These are phyloP conservation scores for Ceratocystiopsis sp. DNA, from an alignment of 2,329 filamentous ascomycete genomes.

Conservation along the genomic window DNA sequence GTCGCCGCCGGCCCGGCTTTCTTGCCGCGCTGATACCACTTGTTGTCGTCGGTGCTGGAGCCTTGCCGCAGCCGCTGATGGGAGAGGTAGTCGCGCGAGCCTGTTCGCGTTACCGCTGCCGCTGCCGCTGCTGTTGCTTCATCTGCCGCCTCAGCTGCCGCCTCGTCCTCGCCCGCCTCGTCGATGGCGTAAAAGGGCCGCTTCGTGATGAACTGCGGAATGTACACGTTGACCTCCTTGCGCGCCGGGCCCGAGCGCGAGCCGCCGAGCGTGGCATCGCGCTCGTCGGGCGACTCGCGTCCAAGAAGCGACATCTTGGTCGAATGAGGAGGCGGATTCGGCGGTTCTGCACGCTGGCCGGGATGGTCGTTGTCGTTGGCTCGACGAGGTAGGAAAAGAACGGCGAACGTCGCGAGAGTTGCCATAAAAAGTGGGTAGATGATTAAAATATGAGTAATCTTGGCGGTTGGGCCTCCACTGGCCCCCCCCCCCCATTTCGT, in stretches of 20 bases:
- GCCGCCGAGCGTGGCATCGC: constrained; percentile 9
- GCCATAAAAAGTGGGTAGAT: too few relatives aligned
- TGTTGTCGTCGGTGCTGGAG: constrained; percentile 53
- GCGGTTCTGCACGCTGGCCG: too few relatives aligned
- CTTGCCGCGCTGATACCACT: constrained; percentile 88
- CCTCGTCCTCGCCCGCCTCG: constrained; percentile 24
- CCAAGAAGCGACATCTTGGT: constrained; percentile 9
- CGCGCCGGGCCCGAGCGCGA: constrained; percentile 7
- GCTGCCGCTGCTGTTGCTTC: background rate
- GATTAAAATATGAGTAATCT: too few relatives aligned
- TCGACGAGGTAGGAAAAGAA: too few relatives aligned
- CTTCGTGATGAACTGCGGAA: constrained; percentile 93
- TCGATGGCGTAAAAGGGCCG: constrained; percentile 87
- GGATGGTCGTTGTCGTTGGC: too few relatives aligned
- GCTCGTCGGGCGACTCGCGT: constrained; percentile 10
- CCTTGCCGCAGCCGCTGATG: constrained; percentile 81
- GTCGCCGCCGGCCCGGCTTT: constrained; percentile 76
- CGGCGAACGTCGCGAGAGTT: too few relatives aligned
- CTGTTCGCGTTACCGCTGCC: background rate
- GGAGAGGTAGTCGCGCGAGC: constrained; percentile 57
- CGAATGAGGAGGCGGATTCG: too few relatives aligned
- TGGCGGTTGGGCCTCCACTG: too few relatives aligned
- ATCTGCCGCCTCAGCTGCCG: constrained; percentile 17
- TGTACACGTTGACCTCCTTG: constrained; percentile 96
- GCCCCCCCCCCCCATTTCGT: too few relatives aligned